Conservation (phyloP, 805 yeast species). For the Ogataea siamensis region DNA sequence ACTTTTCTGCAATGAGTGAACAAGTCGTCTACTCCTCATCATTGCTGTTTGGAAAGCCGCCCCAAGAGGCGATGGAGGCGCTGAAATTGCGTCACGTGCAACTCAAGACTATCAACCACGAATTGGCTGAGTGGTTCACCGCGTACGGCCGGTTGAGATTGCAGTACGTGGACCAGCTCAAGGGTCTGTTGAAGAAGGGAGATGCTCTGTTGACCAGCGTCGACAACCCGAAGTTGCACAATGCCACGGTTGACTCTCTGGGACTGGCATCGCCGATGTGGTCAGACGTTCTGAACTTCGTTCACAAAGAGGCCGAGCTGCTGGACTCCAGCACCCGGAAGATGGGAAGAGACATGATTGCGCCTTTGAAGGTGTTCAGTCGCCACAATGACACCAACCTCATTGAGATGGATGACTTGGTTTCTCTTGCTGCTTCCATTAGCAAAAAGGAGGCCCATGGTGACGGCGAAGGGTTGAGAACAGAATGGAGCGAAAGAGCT, state of each 20-base stretch:
- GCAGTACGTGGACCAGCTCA: constrained; percentile 47
- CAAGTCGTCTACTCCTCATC: constrained; percentile 33
- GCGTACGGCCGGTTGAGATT: constrained; percentile 49
- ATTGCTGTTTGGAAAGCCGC: constrained; percentile 41
- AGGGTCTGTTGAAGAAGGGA: constrained; percentile 36
- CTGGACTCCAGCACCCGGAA: constrained; percentile 48
- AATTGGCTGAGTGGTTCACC: constrained; percentile 59
- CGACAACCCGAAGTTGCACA: constrained; percentile 41
- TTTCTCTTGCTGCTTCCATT: constrained; percentile 27
- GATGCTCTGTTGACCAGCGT: constrained; percentile 37
- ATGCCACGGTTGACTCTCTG: constrained; percentile 46
- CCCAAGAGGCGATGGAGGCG: constrained; percentile 58
- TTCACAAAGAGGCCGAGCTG: constrained; percentile 43
- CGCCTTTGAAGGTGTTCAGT: constrained; percentile 51
- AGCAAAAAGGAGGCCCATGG: constrained; percentile 19
- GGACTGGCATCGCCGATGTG: constrained; percentile 46
- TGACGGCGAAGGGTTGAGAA: constrained; percentile 44
- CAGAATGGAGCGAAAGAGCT: constrained; percentile 74
- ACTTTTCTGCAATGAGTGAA: constrained; percentile 14
- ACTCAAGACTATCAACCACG: constrained; percentile 55
- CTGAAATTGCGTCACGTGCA: constrained; percentile 55
- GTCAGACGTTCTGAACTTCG: constrained; percentile 40
- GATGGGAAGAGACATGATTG: constrained; percentile 53
- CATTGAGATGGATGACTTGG: constrained; percentile 39
- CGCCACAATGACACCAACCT: constrained; percentile 49